phyloP scores from a whole-genome alignment of 495 filamentous ascomycete genomes.

The Penicillium cosmopolitanum region DNA sequence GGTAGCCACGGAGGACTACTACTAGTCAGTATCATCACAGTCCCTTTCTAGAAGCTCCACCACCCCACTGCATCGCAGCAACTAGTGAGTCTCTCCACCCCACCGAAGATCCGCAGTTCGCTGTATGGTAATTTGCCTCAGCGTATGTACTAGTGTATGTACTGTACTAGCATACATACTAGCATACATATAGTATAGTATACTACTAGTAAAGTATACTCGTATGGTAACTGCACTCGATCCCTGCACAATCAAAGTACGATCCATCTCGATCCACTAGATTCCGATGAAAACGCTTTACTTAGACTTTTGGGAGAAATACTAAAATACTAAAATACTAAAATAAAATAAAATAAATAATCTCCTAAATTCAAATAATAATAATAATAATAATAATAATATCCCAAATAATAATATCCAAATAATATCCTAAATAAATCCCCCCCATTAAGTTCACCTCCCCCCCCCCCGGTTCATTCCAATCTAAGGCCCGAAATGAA shows the following conservation, averaged over 20 bases:
- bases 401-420: slow-evolving; percentile 14
- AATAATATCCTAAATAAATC: slow-evolving; percentile 10
- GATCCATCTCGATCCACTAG: slow-evolving; percentile 40
- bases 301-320: slow-evolving; percentile 13
- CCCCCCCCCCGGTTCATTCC: slow-evolving; percentile 24
- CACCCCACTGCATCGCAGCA: slow-evolving; percentile 23
- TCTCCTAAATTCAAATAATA: slow-evolving; percentile 10
- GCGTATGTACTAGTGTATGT: neutral
- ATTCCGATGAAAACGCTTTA: slow-evolving; percentile 21
- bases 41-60: slow-evolving; percentile 11
- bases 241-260: slow-evolving; percentile 13
- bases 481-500: slow-evolving; percentile 32
- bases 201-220: neutral
- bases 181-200: neutral
- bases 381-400: slow-evolving; percentile 19
- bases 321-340: too few species aligned
- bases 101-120: slow-evolving; percentile 50
- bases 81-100: slow-evolving; percentile 38
- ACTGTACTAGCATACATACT: neutral
- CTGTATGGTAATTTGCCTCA: slow-evolving; percentile 46
- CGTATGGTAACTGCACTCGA: neutral
- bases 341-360: slow-evolving; percentile 11
- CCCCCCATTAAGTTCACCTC: neutral
- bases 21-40: too few species aligned
- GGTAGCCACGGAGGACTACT: too few species aligned